These are phyloP conservation scores for Noccaea bulbosa DNA, from an alignment of 345 rosid species.

Conservation along the genomic window DNA sequence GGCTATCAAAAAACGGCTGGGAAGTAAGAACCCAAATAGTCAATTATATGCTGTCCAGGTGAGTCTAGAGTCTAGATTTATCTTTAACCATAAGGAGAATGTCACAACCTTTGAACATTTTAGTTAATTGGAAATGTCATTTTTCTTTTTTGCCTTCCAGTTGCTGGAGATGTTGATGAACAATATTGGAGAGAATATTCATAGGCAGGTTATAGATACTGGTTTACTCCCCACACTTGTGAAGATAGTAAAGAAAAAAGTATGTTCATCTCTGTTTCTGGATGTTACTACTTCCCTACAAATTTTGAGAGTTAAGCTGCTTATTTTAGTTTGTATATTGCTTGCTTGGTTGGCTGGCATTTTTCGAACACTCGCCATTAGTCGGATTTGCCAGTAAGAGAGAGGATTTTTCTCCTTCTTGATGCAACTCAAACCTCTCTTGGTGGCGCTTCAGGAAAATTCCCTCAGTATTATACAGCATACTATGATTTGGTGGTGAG, in stretches of 20 bases:
- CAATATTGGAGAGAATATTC: slow-evolving; percentile 80
- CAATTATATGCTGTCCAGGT: slow-evolving; percentile 88
- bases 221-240: slow-evolving; percentile 80
- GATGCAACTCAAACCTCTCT: slow-evolving; percentile 97
- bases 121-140: slow-evolving; percentile 4
- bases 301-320: slow-evolving; percentile 31
- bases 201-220: slow-evolving; percentile 74
- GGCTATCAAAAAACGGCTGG: slow-evolving; percentile 88
- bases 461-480: slow-evolving; percentile 84
- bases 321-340: slow-evolving; percentile 26
- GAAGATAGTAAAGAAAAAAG: slow-evolving; percentile 97
- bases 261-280: slow-evolving; percentile 41
- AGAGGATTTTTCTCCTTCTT: slow-evolving; percentile 89
- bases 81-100: not conserved
- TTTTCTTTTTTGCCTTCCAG: slow-evolving; percentile 46
- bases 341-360: too few relatives aligned
- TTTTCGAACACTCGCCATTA: too few relatives aligned
- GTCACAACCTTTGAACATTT: slow-evolving; percentile 1
- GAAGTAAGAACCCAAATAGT: slow-evolving; percentile 64
- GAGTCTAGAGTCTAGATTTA: slow-evolving; percentile 37
- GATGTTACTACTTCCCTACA: not conserved
- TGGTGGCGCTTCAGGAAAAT: slow-evolving; percentile 89
- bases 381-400: slow-evolving; percentile 86
- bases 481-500: slow-evolving; percentile 94
- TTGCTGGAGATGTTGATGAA: slow-evolving; percentile 96